Evolutionary conservation across 768 basidiomycete genomes (phyloP).

Genomic region (Trametes meyenii): DNA sequence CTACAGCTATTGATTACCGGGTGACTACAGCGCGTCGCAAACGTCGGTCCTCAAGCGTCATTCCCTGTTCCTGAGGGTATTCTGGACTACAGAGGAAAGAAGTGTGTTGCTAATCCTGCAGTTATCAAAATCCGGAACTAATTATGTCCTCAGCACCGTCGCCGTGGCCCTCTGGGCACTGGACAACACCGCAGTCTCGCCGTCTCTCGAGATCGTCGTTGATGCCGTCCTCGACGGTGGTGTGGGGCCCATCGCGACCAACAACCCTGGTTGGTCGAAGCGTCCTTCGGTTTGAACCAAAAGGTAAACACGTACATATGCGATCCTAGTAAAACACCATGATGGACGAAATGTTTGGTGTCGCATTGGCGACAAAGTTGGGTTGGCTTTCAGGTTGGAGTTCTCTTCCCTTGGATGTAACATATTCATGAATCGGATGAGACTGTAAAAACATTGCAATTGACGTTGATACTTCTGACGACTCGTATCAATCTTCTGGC

Average conservation of each 20-base stretch:
- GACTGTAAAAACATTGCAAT: too few relatives aligned
- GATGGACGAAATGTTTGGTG: background rate
- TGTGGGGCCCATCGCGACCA: constrained; percentile 53
- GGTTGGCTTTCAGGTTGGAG: too few relatives aligned
- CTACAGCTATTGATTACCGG: background rate
- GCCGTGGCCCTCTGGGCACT: constrained; percentile 73
- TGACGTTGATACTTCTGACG: too few relatives aligned
- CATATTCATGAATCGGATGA: too few relatives aligned
- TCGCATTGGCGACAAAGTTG: too few relatives aligned
- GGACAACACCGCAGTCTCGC: constrained; percentile 50
- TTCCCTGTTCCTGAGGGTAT: constrained; percentile 88
- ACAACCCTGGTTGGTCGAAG: constrained; percentile 59
- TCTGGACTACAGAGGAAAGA: constrained; percentile 68
- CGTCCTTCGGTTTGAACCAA: constrained; percentile 1
- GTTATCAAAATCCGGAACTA: constrained; percentile 52
- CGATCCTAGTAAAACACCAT: background rate
- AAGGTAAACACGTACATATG: background rate
- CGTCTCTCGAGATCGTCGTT: constrained; percentile 54
- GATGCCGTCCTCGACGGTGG: constrained; percentile 68
- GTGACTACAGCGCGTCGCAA: constrained; percentile 32
- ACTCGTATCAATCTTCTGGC: too few relatives aligned
- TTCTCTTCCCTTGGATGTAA: too few relatives aligned
- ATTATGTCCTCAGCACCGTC: constrained; percentile 30
- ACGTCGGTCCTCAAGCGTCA: constrained; percentile 62
- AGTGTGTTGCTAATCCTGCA: constrained; percentile 47